Base-by-base conservation (phyloP, 768 basidiomycete genomes). In the Astraeus odoratus region DNA sequence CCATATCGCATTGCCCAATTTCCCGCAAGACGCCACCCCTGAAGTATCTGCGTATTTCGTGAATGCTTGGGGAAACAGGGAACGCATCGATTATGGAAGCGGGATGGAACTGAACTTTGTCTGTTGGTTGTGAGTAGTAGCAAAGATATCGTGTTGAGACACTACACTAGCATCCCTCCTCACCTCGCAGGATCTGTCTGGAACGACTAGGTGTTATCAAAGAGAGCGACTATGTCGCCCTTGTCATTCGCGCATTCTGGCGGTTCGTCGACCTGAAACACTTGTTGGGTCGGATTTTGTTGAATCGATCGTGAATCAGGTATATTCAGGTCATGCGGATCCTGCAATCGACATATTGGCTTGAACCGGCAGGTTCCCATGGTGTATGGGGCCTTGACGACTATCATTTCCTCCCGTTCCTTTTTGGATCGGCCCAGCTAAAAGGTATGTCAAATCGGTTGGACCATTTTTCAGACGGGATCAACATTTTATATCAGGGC, bases 51-150 rank as follows among this genome's bases (percentile, higher is more conserved):
- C 70, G 0, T 99, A 98, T 61, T 86, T 98, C 57, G 67, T 72
- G 29, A 89, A 94, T 58, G 67, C 83, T 13, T 98, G 94, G 94
- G 96, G 96, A 1, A 96, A 87, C 61, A 71, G 86, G 23, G 78
- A 84, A 39, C 73, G 96, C 8, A 92, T 99, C 43, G 96, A 99
- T 65, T 99, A 99, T 65, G 96, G 96, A n/a, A 96, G 93, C 56
- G 96, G 96, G 12, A 98, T 98, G 95, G 96, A 99, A 59, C 74
- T 98, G 35, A 95, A 97, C 65, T 99, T 97, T 57, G 48, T 98
- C 3, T 97, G 94, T 57, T 97, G 93, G 93, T 59, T 98, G 94
- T 96, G 60, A 53, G 90, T 97, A 92, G 96, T 59, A 52, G 89
- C 70, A 9, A 1, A 18, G 8, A 5, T 5, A 3, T 12, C 25